Evolutionary conservation across 805 yeast species (phyloP).

Genomic region (Candida ipomoeae): DNA sequence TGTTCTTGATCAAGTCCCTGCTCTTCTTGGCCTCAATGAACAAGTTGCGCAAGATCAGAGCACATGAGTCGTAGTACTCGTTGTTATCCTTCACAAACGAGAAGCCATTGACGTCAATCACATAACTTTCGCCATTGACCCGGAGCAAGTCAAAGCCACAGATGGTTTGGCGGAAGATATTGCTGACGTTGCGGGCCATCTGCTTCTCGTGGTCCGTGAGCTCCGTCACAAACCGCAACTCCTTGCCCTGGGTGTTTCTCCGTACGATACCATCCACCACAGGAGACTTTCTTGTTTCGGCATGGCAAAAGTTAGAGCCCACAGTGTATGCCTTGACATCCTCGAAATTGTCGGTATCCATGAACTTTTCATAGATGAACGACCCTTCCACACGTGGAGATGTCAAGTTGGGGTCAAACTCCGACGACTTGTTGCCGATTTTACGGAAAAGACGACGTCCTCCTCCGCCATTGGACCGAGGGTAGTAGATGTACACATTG

Average conservation of each 20-base stretch:
- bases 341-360: conserved; percentile 97
- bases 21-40: conserved; percentile 54
- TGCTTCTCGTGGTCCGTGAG: conserved; percentile 67
- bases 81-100: conserved; percentile 93
- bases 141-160: conserved; percentile 95
- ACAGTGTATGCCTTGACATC: conserved; percentile 99
- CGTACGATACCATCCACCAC: conserved; percentile 99
- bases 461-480: conserved; percentile 90
- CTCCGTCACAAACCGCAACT: conserved; percentile 83
- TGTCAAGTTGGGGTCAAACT: conserved; percentile 77
- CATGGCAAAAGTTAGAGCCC: conserved; percentile 88
- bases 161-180: conserved; percentile 81
- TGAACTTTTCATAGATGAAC: conserved; percentile 85
- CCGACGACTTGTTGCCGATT: conserved; percentile 95
- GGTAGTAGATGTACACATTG: conserved; percentile 89
- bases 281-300: conserved; percentile 97
- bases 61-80: conserved; percentile 79
- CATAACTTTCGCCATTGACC: conserved; percentile 83
- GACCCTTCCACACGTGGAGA: conserved; percentile 86
- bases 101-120: conserved; percentile 96
- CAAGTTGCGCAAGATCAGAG: conserved; percentile 69
- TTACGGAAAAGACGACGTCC: conserved; percentile 92
- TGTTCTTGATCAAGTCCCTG: conserved; percentile 37
- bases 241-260: conserved; percentile 96
- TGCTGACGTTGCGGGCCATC: conserved; percentile 77